phyloP scores from a whole-genome alignment of 768 basidiomycete genomes.

The Podaxis mareebaensis region DNA sequence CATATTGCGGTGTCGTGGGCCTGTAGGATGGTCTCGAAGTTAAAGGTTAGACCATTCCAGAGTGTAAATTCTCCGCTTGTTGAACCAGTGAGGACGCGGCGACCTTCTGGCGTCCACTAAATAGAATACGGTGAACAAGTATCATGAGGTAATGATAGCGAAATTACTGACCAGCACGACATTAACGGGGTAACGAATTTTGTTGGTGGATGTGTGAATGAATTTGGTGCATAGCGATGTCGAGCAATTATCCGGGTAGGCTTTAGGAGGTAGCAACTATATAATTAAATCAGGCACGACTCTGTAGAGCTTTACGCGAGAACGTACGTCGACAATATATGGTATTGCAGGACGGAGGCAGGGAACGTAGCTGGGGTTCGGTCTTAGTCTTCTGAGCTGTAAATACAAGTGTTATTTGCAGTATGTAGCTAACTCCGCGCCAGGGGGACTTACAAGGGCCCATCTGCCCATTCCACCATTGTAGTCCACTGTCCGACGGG shows the following conservation, averaged over 20 bases:
- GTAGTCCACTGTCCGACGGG: constrained; percentile 93
- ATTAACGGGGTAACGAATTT: constrained; percentile 96
- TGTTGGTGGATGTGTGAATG: constrained; percentile 98
- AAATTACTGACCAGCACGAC: constrained; percentile 77
- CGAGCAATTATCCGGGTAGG: constrained; percentile 88
- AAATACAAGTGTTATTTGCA: not conserved
- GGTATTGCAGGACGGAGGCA: constrained; percentile 83
- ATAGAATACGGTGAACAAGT: constrained; percentile 2
- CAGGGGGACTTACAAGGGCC: constrained; percentile 60
- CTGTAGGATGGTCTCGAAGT: constrained; percentile 99
- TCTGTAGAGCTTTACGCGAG: constrained; percentile 18
- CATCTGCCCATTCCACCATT: constrained; percentile 87
- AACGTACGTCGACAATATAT: constrained; percentile 83
- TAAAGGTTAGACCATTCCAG: constrained; percentile 99
- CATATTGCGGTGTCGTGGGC: constrained; percentile 96
- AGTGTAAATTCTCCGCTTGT: constrained; percentile 98
- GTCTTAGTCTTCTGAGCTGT: constrained; percentile 76
- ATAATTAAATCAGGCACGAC: constrained; percentile 18
- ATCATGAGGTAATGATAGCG: not conserved
- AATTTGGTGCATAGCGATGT: constrained; percentile 97
- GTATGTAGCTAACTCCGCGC: not conserved
- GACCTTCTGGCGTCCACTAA: constrained; percentile 97
- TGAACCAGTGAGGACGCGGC: constrained; percentile 91
- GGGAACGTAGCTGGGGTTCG: constrained; percentile 74
- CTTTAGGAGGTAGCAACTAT: constrained; percentile 91